These are phyloP conservation scores for Canna indica DNA, from an alignment of 176 grass and related monocot genomes.

Conservation along the genomic window DNA sequence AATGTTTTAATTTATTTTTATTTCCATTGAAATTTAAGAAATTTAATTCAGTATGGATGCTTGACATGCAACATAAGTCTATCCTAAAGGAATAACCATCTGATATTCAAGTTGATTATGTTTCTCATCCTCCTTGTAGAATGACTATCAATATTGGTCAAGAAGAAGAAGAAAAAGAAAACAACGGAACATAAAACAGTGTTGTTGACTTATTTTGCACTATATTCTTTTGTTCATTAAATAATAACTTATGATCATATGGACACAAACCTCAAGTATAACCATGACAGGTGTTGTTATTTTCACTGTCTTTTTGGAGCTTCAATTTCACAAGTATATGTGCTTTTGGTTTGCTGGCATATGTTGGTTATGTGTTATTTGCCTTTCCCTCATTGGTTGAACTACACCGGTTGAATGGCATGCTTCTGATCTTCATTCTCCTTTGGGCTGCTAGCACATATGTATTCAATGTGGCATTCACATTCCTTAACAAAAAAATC, in stretches of 20 bases:
- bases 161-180: too few species aligned
- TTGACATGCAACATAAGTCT: too few species aligned
- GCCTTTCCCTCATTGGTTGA: constrained; percentile 86
- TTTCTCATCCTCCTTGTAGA: background rate
- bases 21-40: background rate
- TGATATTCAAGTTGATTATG: background rate
- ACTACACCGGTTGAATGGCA: constrained; percentile 91
- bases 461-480: constrained; percentile 92
- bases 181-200: too few species aligned
- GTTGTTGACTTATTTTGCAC: background rate
- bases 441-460: constrained; percentile 94
- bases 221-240: background rate
- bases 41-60: background rate
- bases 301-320: constrained; percentile 88
- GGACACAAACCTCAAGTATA: constrained; percentile 9
- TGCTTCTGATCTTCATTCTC: constrained; percentile 87
- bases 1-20: background rate
- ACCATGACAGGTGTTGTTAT: constrained; percentile 70
- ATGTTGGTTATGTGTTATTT: constrained; percentile 94
- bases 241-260: background rate
- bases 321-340: constrained; percentile 87
- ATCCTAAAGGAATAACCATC: too few species aligned
- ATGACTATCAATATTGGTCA: background rate
- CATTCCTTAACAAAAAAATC: constrained; percentile 95
- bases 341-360: constrained; percentile 93